Base-by-base conservation (phyloP, 495 filamentous ascomycete species). In the Aspergillus taichungensis region DNA sequence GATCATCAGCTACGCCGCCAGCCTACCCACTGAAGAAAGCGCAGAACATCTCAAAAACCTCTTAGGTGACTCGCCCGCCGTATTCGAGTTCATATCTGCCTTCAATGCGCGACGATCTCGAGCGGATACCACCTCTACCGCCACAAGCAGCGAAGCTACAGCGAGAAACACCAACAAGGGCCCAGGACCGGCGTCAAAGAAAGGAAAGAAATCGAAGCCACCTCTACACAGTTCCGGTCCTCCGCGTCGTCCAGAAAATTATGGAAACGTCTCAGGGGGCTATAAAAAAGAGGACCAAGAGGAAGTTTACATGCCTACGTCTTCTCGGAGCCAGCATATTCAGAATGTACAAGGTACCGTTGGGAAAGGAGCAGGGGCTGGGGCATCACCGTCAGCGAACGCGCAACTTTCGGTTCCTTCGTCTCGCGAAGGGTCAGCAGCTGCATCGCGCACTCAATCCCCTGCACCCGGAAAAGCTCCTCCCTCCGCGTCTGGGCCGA, bases 21-120 rank as follows among this genome's bases (percentile, higher is more conserved):
- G 77, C 9, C 69, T 85, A 1, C 79, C 87, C 28, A 87, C 83
- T 54, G 69, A 80, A 32, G 82, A 82, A 46, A 86, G 85, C 12
- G 85, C 80, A 24, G 80, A 87, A 13, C 84, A 96, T 61, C 83
- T 98, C 48, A 86, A 83, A 62, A 85, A 87, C 60, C 71, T 97
- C 29, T 78, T 98, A 2, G 92, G 89, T 37, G 87, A 94, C 59
- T 87, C 87, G 6, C 77, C 88, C 10, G 80, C 85, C 49, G 82
- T 85, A 1, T 64, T 96, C 47, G 88, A 94, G 47, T 98, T 97
- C 60, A 95, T 98, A 54, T 79, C 88, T 14, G 81, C 82, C 34
- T 97, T 95, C 73, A 97, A 92, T 60, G 70, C 81, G 8, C 82
- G 79, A 29, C 79, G 86, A 30, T 24, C 18, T 4, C 18, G 18